Evolutionary conservation across 148 eudicot species (phyloP), one percentile per base, ranked within the genome.

Genomic region (Camellia granthamiana): DNA sequence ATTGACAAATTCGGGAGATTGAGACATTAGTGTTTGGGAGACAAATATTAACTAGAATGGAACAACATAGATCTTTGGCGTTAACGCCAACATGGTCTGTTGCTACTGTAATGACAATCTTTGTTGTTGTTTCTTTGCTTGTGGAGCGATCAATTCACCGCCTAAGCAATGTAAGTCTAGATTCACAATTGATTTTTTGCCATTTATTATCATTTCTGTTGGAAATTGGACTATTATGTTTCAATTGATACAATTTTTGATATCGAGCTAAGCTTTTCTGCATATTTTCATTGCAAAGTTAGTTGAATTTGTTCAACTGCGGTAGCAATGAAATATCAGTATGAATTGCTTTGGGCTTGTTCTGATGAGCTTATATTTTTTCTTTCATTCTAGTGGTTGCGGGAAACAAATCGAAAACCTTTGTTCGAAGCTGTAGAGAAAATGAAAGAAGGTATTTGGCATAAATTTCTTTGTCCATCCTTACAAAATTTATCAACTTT

Each of bases 61-160:
- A 55, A 7, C 93, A 83, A 5, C 74, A 81, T 72, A 21, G 75
- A 82, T 91, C 97, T 14, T 79, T 95, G 89, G 97, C 96, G 71
- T 87, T 92, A 79, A 95, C 97, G 15, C 98, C 97, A 80, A 95
- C 97, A 79, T 95, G 98, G 98, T 95, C 98, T 74, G 94, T 93
- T 79, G 98, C 97, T 75, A 81, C 97, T 23, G 97, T 93, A 9
- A 86, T 95, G 80, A 91, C 98, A 42, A 65, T 95, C 81, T 95
- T 93, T 83, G 97, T 95, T 77, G 96, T 84, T 16, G 91, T 95
- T 82, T 95, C 97, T 1, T 87, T 95, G 90, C 86, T 95, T 46
- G 90, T 93, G 86, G 98, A 93, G 85, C 91, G 97, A 69, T 89
- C 92, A 2, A 95, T 95, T 87, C 94, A 95, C 76, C 90, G 89